Conservation (phyloP, 1,284 basidiomycete species). For the Malassezia sp. region DNA sequence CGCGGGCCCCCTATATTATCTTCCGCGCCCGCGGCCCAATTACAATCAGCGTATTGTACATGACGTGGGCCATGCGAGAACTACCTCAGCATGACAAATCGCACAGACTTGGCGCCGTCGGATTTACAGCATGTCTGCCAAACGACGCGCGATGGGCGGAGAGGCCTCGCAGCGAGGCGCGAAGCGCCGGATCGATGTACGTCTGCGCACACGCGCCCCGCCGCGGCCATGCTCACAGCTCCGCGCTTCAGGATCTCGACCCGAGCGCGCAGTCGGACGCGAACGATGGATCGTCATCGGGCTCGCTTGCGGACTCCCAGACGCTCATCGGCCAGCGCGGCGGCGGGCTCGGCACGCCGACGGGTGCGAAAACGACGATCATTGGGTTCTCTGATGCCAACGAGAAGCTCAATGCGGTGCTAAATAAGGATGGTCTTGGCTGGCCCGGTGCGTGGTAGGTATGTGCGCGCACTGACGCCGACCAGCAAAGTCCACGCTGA, state of each 20-base stretch:
- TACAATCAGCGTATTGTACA: not conserved
- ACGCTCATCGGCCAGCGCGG: constrained; percentile 16
- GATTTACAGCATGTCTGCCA: no score
- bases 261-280: no score
- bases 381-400: constrained; percentile 19
- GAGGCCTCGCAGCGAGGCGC: constrained; percentile 1
- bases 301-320: not conserved
- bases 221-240: no score
- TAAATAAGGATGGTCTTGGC: constrained; percentile 41
- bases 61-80: no score
- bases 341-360: constrained; percentile 35
- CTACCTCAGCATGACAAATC: not conserved
- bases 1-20: no score
- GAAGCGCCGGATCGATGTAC: constrained; percentile 9
- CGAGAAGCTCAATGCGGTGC: constrained; percentile 31
- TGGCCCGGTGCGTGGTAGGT: constrained; percentile 25
- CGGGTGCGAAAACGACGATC: constrained; percentile 31
- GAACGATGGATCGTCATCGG: not conserved
- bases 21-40: not conserved
- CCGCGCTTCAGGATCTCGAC: no score
- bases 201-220: no score
- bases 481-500: constrained; percentile 30
- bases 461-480: not conserved
- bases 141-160: not conserved
- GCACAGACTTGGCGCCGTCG: not conserved